A percentile compares a stretch with the other conserved stretches of the same genome.
phyloP scores from a whole-genome alignment of 31 red algal genomes.

The Porphyra umbilicalis region DNA sequence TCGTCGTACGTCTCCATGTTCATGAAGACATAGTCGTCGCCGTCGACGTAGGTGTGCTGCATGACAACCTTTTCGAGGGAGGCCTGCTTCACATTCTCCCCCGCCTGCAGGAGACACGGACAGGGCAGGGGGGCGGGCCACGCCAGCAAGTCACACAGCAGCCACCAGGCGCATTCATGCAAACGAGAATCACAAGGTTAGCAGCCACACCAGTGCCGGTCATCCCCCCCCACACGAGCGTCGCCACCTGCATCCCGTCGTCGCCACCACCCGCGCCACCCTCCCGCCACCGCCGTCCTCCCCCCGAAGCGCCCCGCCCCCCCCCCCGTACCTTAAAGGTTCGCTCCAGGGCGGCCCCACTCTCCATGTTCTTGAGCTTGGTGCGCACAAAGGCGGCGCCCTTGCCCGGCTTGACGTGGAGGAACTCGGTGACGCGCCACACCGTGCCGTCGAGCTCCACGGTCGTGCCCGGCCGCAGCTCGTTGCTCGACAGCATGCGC shows the following conservation, averaged over 20 bases:
- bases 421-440: constrained; percentile 66
- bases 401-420: constrained; percentile 95
- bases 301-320: too few species aligned
- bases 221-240: too few species aligned
- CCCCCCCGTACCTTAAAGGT: constrained; percentile 65
- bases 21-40: constrained; percentile 87
- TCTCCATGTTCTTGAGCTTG: constrained; percentile 85
- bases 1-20: constrained; percentile 93
- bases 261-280: not conserved
- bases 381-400: constrained; percentile 90
- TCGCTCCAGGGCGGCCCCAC: constrained; percentile 62
- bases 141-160: not conserved
- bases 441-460: constrained; percentile 68
- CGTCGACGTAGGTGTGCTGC: constrained; percentile 85
- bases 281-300: not conserved
- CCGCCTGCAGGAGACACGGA: constrained; percentile 10
- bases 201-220: too few species aligned
- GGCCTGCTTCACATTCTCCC: constrained; percentile 56
- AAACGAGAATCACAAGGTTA: not conserved
- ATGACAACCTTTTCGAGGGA: constrained; percentile 62
- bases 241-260: too few species aligned
- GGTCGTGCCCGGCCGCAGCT: constrained; percentile 72
- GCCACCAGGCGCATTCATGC: too few species aligned
- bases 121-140: not conserved
- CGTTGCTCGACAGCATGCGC: constrained; percentile 52